Evolutionary conservation across 2,329 filamentous ascomycete species (phyloP).

Genomic region (Tetracladium maxilliforme): DNA sequence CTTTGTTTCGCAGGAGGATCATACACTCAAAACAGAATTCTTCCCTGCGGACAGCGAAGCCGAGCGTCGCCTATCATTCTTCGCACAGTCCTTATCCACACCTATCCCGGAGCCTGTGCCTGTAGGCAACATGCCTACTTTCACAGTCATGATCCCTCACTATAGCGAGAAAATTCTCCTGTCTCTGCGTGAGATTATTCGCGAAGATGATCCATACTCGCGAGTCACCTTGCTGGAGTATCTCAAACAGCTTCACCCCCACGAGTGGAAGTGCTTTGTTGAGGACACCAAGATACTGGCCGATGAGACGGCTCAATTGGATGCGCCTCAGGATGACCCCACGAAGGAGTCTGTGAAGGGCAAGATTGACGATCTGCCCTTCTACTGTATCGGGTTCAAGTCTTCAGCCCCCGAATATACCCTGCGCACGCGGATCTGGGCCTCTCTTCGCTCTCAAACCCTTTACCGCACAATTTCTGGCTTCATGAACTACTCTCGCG

Average conservation of each 20-base stretch:
- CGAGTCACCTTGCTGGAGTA: slow-evolving; percentile 95
- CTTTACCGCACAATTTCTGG: slow-evolving; percentile 96
- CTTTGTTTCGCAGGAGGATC: slow-evolving; percentile 98
- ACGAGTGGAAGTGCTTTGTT: slow-evolving; percentile 99
- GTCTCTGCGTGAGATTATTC: slow-evolving; percentile 93
- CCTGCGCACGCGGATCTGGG: slow-evolving; percentile 94
- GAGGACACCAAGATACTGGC: slow-evolving; percentile 99
- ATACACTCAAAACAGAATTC: slow-evolving; percentile 99
- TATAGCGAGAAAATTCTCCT: slow-evolving; percentile 97
- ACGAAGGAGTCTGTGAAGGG: slow-evolving; percentile 94
- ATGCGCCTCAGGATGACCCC: slow-evolving; percentile 76
- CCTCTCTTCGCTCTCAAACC: slow-evolving; percentile 91
- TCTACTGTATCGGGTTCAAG: slow-evolving; percentile 99
- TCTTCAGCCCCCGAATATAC: slow-evolving; percentile 98
- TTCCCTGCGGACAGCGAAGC: slow-evolving; percentile 91
- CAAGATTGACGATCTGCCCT: slow-evolving; percentile 98
- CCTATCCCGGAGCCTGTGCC: slow-evolving; percentile 94
- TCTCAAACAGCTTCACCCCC: slow-evolving; percentile 92
- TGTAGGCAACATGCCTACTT: slow-evolving; percentile 99
- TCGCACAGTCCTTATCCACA: slow-evolving; percentile 91
- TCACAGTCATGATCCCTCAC: slow-evolving; percentile 94
- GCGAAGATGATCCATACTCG: slow-evolving; percentile 96
- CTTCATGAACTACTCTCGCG: slow-evolving; percentile 99
- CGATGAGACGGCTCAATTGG: slow-evolving; percentile 92
- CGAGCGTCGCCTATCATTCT: slow-evolving; percentile 96